Evolutionary conservation across 139 green algal genomes (phyloP).

Genomic region (Auxenochlorella pyrenoidosa): DNA sequence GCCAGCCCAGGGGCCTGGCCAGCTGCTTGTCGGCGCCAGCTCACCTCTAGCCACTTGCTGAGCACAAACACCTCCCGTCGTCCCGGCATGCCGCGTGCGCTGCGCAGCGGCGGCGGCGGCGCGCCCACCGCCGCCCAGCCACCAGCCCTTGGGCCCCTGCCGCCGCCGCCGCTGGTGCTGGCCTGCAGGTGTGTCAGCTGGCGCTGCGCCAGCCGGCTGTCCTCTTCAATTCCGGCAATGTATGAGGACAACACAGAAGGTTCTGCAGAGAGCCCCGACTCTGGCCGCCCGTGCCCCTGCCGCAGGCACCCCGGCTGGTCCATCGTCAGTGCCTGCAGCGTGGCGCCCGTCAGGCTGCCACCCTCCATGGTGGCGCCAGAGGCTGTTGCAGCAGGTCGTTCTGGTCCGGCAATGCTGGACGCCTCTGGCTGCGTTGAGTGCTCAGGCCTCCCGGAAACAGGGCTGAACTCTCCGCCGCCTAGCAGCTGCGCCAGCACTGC

Average conservation of each 20-base stretch:
- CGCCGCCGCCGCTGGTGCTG: not conserved
- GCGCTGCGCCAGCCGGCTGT: conserved; percentile 20
- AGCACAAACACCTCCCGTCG: conserved; percentile 34
- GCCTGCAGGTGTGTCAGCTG: conserved; percentile 21
- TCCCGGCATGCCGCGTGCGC: not conserved
- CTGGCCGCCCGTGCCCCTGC: not conserved
- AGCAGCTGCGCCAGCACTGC: not conserved
- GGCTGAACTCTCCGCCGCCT: not conserved
- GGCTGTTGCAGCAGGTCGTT: not conserved
- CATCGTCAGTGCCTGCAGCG: conserved; percentile 2
- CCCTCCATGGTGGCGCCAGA: not conserved
- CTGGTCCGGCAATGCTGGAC: not conserved
- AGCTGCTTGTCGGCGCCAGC: too few relatives aligned
- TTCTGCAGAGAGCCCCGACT: not conserved
- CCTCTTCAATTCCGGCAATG: not conserved
- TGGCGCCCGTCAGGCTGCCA: not conserved
- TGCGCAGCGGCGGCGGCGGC: not conserved
- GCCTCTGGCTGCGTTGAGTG: not conserved
- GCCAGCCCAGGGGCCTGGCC: too few relatives aligned
- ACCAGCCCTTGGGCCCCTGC: too few relatives aligned
- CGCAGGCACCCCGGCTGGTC: not conserved
- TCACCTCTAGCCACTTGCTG: conserved; percentile 35
- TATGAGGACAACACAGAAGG: not conserved
- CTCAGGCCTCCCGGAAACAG: not conserved
- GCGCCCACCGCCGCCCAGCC: not conserved